A percentile compares a stretch with the other conserved stretches of the same genome.
Evolutionary conservation across 768 basidiomycete genomes (phyloP).

Genomic region (Russula abietina): DNA sequence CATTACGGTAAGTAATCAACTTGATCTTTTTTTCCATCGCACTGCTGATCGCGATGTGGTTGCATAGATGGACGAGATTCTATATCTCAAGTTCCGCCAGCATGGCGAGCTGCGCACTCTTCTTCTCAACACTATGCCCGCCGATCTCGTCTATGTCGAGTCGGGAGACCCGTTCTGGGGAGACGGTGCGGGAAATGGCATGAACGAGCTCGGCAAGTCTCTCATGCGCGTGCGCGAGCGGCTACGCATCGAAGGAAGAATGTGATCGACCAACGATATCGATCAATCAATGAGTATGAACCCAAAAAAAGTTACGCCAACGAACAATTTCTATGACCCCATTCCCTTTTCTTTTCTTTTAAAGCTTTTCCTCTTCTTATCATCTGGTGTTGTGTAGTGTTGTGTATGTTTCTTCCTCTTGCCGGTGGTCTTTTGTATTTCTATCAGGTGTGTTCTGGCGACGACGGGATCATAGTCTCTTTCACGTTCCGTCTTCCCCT

Average conservation of each 20-base stretch:
- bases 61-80: constrained; percentile 59
- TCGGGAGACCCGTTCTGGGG: constrained; percentile 63
- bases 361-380: neutral
- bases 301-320: no score
- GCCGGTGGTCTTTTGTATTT: neutral
- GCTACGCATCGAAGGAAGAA: constrained; percentile 32
- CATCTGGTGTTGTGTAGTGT: neutral
- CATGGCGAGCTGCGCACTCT: constrained; percentile 50
- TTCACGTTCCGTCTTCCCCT: neutral
- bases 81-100: constrained; percentile 65
- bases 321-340: no score
- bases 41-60: neutral
- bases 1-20: constrained; percentile 39
- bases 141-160: constrained; percentile 45
- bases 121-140: constrained; percentile 49
- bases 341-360: no score
- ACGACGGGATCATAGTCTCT: constrained; percentile 3
- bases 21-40: neutral
- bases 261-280: neutral
- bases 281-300: no score
- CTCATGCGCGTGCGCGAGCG: constrained; percentile 51
- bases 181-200: constrained; percentile 46
- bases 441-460: constrained; percentile 1
- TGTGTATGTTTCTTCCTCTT: neutral
- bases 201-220: constrained; percentile 59